Base-by-base conservation (phyloP, 257 asterid species). In the Petunia axillaris region DNA sequence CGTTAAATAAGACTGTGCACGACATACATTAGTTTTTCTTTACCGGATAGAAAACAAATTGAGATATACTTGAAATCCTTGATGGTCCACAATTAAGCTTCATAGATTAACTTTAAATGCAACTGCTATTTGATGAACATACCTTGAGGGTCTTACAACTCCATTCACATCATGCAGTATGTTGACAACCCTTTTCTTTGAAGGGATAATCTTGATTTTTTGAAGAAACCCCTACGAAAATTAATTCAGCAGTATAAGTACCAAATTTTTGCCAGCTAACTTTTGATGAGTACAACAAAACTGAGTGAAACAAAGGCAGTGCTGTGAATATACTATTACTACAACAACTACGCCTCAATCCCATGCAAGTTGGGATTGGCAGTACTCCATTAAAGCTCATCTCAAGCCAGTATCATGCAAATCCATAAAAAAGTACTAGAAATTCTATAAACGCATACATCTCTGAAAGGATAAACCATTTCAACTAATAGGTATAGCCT, bases 61-160 rank as follows among this genome's bases (percentile, higher is more conserved):
- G 25, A 9, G 37, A 68, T 43, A 68, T 46, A 78, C 39, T 73
- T 52, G 44, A 16, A 59, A 46, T 48, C 77, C 43, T 36, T 38
- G 46, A 48, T 40, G 1, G n/a, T 41, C 48, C 62, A 80, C 3
- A 4, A 5, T 16, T 60, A 0, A 63, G 6, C 57, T 5, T 63
- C 40, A 38, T 38, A 16, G 39, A 40, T 15, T 15, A 75, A 52
- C 46, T 39, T 52, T 76, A 38, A 35, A 14, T 65, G 55, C 8
- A 35, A 25, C 70, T 41, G 85, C 43, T 36, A 10, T 39, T 38
- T 64, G 16, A 78, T 3, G 75, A 79, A 83, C 91, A 54, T 82
- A 92, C 99, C 99, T 94, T 55, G 97, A 92, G 54, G 99, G 98
- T 80, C 87, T 94, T 64, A 94, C 82, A 39, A 90, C 85, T 68